Evolutionary conservation across 2,329 filamentous ascomycete species (phyloP).

Genomic region (Fusarium multiceps): DNA sequence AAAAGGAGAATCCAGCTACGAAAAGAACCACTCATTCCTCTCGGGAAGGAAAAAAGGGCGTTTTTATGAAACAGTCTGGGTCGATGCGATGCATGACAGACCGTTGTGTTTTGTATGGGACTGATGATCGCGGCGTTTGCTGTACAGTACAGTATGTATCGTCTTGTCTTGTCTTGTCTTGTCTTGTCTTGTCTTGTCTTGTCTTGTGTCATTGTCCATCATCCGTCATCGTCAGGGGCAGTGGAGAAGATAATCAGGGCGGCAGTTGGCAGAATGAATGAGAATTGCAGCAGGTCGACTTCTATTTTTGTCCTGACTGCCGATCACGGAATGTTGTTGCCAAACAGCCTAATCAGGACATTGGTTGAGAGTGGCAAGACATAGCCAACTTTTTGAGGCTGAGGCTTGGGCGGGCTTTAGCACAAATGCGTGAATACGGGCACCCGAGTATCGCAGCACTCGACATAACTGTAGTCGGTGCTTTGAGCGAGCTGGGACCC

Average conservation of each 20-base stretch:
- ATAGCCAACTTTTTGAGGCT: constrained; percentile 24
- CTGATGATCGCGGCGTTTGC: constrained; percentile 15
- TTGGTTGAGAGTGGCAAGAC: constrained; percentile 33
- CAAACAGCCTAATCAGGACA: not conserved
- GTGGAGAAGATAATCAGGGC: constrained; percentile 42
- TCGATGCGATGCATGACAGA: constrained; percentile 32
- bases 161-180: not conserved
- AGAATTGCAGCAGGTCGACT: not conserved
- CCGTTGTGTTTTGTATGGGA: constrained; percentile 3
- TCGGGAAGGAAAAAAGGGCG: constrained; percentile 1
- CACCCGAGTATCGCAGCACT: constrained; percentile 7
- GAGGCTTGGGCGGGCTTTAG: constrained; percentile 16
- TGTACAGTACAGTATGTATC: constrained; percentile 1
- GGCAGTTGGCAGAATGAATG: constrained; percentile 14
- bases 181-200: not conserved
- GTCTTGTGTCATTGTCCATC: constrained; percentile 20
- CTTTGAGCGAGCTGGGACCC: constrained; percentile 3
- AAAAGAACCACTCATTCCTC: not conserved
- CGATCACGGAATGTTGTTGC: constrained; percentile 18
- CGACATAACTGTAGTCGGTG: constrained; percentile 6
- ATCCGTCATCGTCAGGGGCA: constrained; percentile 40
- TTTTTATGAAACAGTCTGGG: constrained; percentile 33
- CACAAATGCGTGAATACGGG: constrained; percentile 1
- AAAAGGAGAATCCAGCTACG: not conserved
- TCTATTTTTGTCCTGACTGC: constrained; percentile 40